Evolutionary conservation across 169 alveolate species (phyloP).

Genomic region (Eimeria mitis): DNA sequence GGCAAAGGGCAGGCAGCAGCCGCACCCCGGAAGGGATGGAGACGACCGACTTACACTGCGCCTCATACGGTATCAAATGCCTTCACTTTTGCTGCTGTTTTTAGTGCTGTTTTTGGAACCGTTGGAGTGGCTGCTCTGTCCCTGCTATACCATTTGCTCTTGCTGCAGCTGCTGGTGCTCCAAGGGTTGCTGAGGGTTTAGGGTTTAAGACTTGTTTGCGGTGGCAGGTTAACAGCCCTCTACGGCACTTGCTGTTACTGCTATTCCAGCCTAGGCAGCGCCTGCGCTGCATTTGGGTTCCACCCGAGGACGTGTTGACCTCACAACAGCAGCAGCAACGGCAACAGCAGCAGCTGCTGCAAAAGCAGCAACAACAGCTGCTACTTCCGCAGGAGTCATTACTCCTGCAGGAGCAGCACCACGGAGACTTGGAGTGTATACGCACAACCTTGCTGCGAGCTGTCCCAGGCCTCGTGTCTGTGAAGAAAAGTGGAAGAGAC

Average conservation of each 20-base stretch:
- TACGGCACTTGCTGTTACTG: slow-evolving; percentile 56
- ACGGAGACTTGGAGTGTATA: slow-evolving; percentile 34
- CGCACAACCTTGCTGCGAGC: slow-evolving; percentile 57
- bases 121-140: neutral
- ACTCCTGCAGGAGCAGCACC: slow-evolving; percentile 42
- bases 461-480: slow-evolving; percentile 52
- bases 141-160: neutral
- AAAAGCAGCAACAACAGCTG: slow-evolving; percentile 6
- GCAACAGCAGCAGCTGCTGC: slow-evolving; percentile 39
- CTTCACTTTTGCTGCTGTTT: slow-evolving; percentile 31
- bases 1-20: slow-evolving; percentile 9
- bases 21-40: slow-evolving; percentile 36
- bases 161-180: slow-evolving; percentile 3
- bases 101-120: neutral
- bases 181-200: neutral
- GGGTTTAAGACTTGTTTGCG: slow-evolving; percentile 5
- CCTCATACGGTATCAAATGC: slow-evolving; percentile 62
- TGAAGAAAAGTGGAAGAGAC: slow-evolving; percentile 41
- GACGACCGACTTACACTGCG: slow-evolving; percentile 49
- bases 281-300: slow-evolving; percentile 69
- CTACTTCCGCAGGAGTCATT: slow-evolving; percentile 17
- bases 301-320: slow-evolving; percentile 72
- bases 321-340: slow-evolving; percentile 39
- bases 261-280: slow-evolving; percentile 48
- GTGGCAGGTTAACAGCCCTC: slow-evolving; percentile 65